Conservation (phyloP, 345 rosid genomes). For the Populus alba region DNA sequence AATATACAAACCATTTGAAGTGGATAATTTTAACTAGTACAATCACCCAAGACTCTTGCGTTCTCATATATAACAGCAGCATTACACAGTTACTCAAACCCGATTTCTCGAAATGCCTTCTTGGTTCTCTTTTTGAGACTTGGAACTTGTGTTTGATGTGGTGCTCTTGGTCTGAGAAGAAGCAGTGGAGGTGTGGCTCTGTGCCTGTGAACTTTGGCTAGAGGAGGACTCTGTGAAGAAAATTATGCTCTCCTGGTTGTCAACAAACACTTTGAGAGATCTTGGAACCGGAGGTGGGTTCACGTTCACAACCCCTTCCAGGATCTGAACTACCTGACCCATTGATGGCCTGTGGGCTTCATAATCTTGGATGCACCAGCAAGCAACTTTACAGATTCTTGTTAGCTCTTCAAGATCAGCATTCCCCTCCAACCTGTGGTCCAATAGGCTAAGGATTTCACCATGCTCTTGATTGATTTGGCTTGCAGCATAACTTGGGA, state of each 20-base stretch:
- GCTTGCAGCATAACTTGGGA: conserved; percentile 60
- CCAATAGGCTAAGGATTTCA: conserved; percentile 50
- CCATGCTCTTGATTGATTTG: conserved; percentile 38
- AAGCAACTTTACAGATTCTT: conserved; percentile 60
- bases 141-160: conserved; percentile 16
- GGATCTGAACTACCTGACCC: conserved; percentile 83
- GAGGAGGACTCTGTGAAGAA: conserved; percentile 52
- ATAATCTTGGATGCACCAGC: conserved; percentile 91
- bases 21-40: neutral
- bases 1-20: neutral
- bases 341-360: conserved; percentile 69
- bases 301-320: conserved; percentile 67
- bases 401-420: conserved; percentile 61
- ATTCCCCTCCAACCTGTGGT: conserved; percentile 39
- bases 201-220: conserved; percentile 35
- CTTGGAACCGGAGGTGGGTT: conserved; percentile 57
- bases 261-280: conserved; percentile 46
- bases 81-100: neutral
- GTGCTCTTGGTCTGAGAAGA: conserved; percentile 32
- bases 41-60: neutral
- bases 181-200: conserved; percentile 24
- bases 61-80: too few species aligned
- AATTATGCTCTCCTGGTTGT: conserved; percentile 32
- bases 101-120: neutral
- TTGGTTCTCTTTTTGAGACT: neutral